Evolutionary conservation across 2,329 filamentous ascomycete genomes (phyloP).

Genomic region (Talaromyces pinophilus): DNA sequence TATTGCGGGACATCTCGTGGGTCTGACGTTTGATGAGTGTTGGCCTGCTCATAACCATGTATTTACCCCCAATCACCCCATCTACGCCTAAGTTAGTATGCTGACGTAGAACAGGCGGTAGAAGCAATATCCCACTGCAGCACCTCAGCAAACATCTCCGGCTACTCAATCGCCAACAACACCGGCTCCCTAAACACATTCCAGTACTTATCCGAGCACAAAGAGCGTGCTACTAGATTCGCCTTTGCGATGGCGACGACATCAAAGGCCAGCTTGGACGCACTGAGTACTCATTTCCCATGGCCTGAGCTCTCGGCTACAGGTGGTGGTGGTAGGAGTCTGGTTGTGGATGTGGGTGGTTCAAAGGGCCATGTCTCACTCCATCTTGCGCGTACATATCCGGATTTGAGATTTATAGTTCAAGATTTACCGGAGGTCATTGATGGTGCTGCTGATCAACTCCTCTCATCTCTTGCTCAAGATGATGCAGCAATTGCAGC

Average conservation of each 20-base stretch:
- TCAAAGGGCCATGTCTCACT: slow-evolving; percentile 59
- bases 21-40: slow-evolving; percentile 23
- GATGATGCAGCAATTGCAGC: background rate
- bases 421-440: slow-evolving; percentile 48
- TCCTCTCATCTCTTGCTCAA: background rate
- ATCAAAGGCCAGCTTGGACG: slow-evolving; percentile 18
- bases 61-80: background rate
- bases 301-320: background rate
- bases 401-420: slow-evolving; percentile 57
- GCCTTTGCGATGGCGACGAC: slow-evolving; percentile 23
- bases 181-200: slow-evolving; percentile 19
- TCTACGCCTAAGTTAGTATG: background rate
- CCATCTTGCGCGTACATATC: slow-evolving; percentile 55
- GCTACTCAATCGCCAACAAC: slow-evolving; percentile 22
- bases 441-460: slow-evolving; percentile 5
- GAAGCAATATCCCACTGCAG: slow-evolving; percentile 21
- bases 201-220: slow-evolving; percentile 15
- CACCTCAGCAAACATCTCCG: slow-evolving; percentile 16
- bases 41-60: slow-evolving; percentile 22
- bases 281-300: slow-evolving; percentile 14
- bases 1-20: slow-evolving; percentile 11
- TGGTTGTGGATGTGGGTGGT: slow-evolving; percentile 46
- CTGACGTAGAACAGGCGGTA: slow-evolving; percentile 5
- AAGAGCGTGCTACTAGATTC: slow-evolving; percentile 19
- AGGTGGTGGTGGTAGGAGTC: background rate